Evolutionary conservation across 78 protist species (phyloP).

Genomic region (Dictyostelium intermedium): DNA sequence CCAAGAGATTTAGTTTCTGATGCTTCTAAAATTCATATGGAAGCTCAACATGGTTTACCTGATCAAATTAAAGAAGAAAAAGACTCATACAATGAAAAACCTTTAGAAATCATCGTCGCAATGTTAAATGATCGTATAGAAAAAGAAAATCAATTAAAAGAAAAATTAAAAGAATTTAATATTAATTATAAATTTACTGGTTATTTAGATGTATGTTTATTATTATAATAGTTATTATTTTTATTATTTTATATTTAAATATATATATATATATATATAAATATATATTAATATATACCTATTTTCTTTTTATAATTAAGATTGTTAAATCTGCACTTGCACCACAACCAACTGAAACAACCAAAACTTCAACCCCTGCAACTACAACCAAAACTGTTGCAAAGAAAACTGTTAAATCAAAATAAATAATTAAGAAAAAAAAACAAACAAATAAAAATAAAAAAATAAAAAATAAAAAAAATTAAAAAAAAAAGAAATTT

Average conservation of each 20-base stretch:
- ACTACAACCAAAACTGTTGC: background rate
- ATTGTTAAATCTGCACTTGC: background rate
- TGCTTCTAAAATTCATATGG: background rate
- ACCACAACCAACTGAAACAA: background rate
- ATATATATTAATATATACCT: no score
- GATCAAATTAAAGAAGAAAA: background rate
- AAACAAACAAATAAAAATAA: background rate
- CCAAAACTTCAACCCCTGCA: background rate
- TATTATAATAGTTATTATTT: background rate
- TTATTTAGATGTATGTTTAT: conserved; percentile 11
- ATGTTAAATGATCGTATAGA: background rate
- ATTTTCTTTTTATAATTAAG: background rate
- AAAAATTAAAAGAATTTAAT: background rate
- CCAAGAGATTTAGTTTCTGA: background rate
- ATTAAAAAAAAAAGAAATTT: background rate
- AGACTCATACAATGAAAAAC: background rate
- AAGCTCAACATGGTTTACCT: background rate
- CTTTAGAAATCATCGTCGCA: background rate
- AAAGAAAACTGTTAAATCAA: background rate
- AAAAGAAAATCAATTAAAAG: background rate
- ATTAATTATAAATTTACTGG: conserved; percentile 14
- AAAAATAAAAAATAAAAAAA: background rate
- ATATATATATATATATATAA: background rate
- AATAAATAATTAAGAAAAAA: background rate
- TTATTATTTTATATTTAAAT: background rate